phyloP scores from a whole-genome alignment of 352 stramenopile genomes.

The Lagenidium giganteum region DNA sequence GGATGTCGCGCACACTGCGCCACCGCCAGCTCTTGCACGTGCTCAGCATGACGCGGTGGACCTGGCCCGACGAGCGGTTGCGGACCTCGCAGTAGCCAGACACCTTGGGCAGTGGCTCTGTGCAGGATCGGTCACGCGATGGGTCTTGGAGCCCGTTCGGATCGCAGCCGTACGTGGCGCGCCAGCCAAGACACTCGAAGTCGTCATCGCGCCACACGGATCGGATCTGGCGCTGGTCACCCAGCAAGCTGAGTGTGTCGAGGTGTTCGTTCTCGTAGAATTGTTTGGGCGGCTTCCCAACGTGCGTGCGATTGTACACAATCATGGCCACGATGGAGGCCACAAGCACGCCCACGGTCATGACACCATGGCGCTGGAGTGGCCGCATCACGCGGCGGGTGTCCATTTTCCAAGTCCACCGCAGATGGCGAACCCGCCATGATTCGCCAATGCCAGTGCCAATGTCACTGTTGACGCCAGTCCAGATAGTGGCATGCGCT shows the following conservation, averaged over 20 bases:
- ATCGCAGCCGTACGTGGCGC: slow-evolving; percentile 56
- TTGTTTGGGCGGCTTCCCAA: slow-evolving; percentile 33
- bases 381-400: too few species aligned
- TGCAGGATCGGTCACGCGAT: slow-evolving; percentile 31
- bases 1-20: slow-evolving; percentile 22
- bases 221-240: slow-evolving; percentile 17
- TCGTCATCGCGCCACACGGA: slow-evolving; percentile 44
- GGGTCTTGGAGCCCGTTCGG: slow-evolving; percentile 45
- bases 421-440: too few species aligned
- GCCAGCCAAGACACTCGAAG: slow-evolving; percentile 78
- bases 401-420: too few species aligned
- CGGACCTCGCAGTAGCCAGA: slow-evolving; percentile 71
- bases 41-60: slow-evolving; percentile 53
- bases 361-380: slow-evolving; percentile 40
- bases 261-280: slow-evolving; percentile 32
- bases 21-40: slow-evolving; percentile 72
- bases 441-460: too few species aligned
- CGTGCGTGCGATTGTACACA: slow-evolving; percentile 52
- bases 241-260: slow-evolving; percentile 30
- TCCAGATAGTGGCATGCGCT: too few species aligned
- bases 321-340: slow-evolving; percentile 36
- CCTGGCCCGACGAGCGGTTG: slow-evolving; percentile 48
- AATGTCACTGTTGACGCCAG: too few species aligned
- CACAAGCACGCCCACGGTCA: slow-evolving; percentile 28
- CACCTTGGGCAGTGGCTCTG: slow-evolving; percentile 36